A percentile compares a stretch with the other conserved stretches of the same genome.
These are phyloP conservation scores for Galerina marginata DNA, from an alignment of 768 basidiomycete species.

Conservation along the genomic window DNA sequence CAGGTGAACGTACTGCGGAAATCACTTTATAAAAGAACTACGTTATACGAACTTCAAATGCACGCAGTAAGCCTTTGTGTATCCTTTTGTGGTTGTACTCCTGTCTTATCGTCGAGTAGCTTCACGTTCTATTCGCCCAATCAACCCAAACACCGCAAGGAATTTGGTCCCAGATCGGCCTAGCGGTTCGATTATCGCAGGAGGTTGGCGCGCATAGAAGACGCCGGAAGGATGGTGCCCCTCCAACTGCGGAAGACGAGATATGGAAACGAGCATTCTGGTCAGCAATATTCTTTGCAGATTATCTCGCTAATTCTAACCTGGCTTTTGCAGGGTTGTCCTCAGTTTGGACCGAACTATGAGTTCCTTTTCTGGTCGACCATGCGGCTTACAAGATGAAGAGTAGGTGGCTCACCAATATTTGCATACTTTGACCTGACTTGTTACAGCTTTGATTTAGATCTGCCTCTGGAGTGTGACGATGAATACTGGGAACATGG, in stretches of 20 bases:
- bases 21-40: constrained; percentile 60
- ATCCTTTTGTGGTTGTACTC: neutral
- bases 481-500: constrained; percentile 75
- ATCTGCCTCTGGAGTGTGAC: constrained; percentile 63
- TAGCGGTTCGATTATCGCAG: constrained; percentile 73
- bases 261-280: constrained; percentile 77
- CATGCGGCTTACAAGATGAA: constrained; percentile 75
- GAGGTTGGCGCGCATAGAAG: constrained; percentile 74
- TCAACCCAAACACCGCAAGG: constrained; percentile 56
- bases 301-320: neutral
- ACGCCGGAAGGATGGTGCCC: constrained; percentile 32
- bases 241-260: constrained; percentile 63
- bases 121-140: constrained; percentile 53
- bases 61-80: constrained; percentile 50
- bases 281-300: constrained; percentile 28
- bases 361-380: constrained; percentile 65
- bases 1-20: constrained; percentile 70
- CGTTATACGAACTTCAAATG: constrained; percentile 76
- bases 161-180: constrained; percentile 66
- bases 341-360: constrained; percentile 51
- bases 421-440: neutral
- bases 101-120: constrained; percentile 33
- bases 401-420: constrained; percentile 45
- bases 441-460: constrained; percentile 68
- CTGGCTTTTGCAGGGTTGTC: constrained; percentile 46